Evolutionary conservation across 1,284 basidiomycete genomes (phyloP).

Genomic region (Tilletia walkeri): DNA sequence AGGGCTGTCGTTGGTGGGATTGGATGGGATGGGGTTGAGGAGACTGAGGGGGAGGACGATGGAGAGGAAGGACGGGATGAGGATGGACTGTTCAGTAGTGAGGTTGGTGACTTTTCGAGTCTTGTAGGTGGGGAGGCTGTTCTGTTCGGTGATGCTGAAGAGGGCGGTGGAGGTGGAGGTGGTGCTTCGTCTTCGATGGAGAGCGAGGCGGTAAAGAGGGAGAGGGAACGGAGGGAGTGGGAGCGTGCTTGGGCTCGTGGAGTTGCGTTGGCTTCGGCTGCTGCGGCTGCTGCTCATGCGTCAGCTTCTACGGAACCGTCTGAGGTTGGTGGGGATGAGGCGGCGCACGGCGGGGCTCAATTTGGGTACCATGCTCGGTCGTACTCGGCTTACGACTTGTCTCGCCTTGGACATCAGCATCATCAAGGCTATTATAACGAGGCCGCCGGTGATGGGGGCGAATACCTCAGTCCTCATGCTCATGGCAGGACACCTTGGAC

Average conservation of each 20-base stretch:
- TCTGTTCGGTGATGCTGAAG: no score
- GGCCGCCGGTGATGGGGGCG: background rate
- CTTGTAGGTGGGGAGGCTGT: no score
- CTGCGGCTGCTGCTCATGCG: no score
- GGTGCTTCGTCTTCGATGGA: background rate
- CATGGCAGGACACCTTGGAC: no score
- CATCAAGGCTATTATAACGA: background rate
- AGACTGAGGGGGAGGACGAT: no score
- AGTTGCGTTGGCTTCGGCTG: background rate
- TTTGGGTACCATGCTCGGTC: background rate
- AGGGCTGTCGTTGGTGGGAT: background rate
- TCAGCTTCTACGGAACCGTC: no score
- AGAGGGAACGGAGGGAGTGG: slow-evolving; percentile 3
- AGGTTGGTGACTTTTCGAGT: no score
- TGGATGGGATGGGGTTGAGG: slow-evolving; percentile 9
- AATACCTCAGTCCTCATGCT: background rate
- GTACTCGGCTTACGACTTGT: slow-evolving; percentile 7
- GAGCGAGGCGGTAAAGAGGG: background rate
- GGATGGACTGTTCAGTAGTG: no score
- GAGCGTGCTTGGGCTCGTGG: slow-evolving; percentile 5
- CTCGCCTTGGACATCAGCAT: background rate
- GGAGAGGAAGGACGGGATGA: background rate
- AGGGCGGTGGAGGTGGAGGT: background rate
- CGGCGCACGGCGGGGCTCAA: background rate
- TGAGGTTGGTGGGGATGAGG: no score